These are phyloP conservation scores for Chytridium lagenaria DNA, from an alignment of 371 early-diverging fungal species.

Conservation along the genomic window DNA sequence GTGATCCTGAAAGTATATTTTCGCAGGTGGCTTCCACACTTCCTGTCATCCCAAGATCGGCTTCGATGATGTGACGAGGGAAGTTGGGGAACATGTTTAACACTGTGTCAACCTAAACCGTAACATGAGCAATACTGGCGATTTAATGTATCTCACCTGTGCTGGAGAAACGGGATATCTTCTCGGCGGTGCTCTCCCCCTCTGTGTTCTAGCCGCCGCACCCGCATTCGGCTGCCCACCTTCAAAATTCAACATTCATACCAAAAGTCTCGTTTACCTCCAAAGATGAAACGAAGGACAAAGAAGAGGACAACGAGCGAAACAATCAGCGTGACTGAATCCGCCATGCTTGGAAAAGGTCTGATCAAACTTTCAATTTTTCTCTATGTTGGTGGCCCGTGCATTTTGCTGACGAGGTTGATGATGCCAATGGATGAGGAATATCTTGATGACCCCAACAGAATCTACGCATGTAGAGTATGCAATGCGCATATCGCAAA, in stretches of 20 bases:
- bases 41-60: slow-evolving; percentile 85
- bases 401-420: not conserved
- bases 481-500: slow-evolving; percentile 71
- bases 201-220: not conserved
- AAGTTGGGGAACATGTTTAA: slow-evolving; percentile 85
- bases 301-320: slow-evolving; percentile 33
- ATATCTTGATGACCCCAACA: slow-evolving; percentile 11
- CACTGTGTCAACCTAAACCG: slow-evolving; percentile 39
- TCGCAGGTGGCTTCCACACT: slow-evolving; percentile 88
- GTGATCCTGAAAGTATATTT: slow-evolving; percentile 75
- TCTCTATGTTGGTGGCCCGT: no score
- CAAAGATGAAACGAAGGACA: slow-evolving; percentile 31
- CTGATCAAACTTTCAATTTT: no score
- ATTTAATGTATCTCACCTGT: not conserved
- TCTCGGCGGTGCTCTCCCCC: slow-evolving; percentile 5
- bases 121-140: not conserved
- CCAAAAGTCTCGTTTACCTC: not conserved
- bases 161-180: slow-evolving; percentile 23
- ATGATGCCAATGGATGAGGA: slow-evolving; percentile 3
- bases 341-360: not conserved
- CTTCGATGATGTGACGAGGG: slow-evolving; percentile 79
- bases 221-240: not conserved
- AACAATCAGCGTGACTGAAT: slow-evolving; percentile 28
- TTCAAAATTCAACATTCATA: no score
- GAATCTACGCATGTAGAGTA: slow-evolving; percentile 63